Evolutionary conservation across 129 eudicot species (phyloP).

Genomic region (Escallonia rubra): DNA sequence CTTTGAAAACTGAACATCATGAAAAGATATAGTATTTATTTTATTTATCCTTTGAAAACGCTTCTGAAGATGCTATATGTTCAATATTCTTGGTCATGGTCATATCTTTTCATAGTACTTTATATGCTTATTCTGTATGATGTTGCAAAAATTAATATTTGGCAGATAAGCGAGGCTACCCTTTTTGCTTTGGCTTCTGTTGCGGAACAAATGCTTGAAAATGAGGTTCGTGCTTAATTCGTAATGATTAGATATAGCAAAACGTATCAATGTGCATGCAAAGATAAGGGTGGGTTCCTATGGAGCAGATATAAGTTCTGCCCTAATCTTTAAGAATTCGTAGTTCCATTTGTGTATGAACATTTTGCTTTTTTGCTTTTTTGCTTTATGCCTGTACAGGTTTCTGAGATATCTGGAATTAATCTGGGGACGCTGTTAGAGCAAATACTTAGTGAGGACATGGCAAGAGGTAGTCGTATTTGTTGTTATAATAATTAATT

Average conservation of each 20-base stretch:
- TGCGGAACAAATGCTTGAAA: slow-evolving; percentile 76
- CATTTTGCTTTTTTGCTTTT: background rate
- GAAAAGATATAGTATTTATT: too few species aligned
- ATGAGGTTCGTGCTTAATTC: slow-evolving; percentile 48
- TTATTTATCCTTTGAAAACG: too few species aligned
- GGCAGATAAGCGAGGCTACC: slow-evolving; percentile 92
- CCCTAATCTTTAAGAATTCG: background rate
- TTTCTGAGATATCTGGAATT: slow-evolving; percentile 39
- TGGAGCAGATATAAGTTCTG: background rate
- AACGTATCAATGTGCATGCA: background rate
- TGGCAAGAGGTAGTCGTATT: slow-evolving; percentile 61
- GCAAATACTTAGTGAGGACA: slow-evolving; percentile 67
- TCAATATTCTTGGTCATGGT: too few species aligned
- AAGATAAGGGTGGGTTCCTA: background rate
- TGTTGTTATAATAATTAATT: background rate
- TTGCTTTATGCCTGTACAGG: slow-evolving; percentile 28
- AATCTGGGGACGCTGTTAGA: slow-evolving; percentile 56
- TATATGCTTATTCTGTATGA: too few species aligned
- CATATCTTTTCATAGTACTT: too few species aligned
- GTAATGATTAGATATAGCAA: background rate
- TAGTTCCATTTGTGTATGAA: too few species aligned
- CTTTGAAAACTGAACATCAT: too few species aligned
- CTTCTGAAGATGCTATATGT: too few species aligned
- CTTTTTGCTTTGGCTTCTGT: slow-evolving; percentile 81
- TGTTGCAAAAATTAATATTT: slow-evolving; percentile 13